Evolutionary conservation across 192 early-diverging fungal species (phyloP).

Genomic region (Allomyces javanicus): DNA sequence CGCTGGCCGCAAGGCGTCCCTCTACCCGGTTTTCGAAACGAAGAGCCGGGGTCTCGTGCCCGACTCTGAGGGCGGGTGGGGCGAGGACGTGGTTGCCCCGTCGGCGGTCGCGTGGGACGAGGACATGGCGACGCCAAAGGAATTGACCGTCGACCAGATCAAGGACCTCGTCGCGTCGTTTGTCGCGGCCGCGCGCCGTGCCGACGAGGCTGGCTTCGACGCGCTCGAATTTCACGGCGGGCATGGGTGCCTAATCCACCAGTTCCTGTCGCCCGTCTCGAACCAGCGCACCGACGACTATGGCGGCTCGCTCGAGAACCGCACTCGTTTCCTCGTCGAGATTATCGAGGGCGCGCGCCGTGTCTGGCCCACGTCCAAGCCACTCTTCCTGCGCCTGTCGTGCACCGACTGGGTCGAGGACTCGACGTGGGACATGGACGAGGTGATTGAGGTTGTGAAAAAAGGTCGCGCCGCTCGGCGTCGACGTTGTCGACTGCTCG

Average conservation of each 20-base stretch:
- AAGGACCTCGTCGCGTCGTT: conserved; percentile 37
- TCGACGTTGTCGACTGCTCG: conserved; percentile 76
- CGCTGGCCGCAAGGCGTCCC: conserved; percentile 55
- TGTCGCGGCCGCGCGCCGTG: conserved; percentile 41
- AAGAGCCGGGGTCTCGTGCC: conserved; percentile 10
- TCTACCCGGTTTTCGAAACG: conserved; percentile 8
- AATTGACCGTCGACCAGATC: conserved; percentile 48
- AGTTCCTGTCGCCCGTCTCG: conserved; percentile 57
- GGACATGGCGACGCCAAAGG: conserved; percentile 23
- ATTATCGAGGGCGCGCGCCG: conserved; percentile 34
- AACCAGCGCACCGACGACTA: conserved; percentile 82
- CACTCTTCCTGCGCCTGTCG: conserved; percentile 65
- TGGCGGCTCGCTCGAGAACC: conserved; percentile 79
- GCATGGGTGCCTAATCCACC: conserved; percentile 71
- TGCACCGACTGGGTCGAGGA: conserved; percentile 44
- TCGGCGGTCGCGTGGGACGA: conserved; percentile 26
- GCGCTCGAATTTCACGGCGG: conserved; percentile 78
- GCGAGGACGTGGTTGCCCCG: conserved; percentile 47
- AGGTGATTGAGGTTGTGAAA: conserved; percentile 42
- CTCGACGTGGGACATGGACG: conserved; percentile 47
- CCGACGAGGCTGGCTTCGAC: conserved; percentile 64
- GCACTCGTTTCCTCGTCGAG: conserved; percentile 55
- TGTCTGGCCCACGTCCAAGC: conserved; percentile 59
- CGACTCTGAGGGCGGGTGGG: conserved; percentile 41
- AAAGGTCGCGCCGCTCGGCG: conserved; percentile 34